phyloP scores from a whole-genome alignment of 305 asterid species.

The Fraxinus angustifolia region DNA sequence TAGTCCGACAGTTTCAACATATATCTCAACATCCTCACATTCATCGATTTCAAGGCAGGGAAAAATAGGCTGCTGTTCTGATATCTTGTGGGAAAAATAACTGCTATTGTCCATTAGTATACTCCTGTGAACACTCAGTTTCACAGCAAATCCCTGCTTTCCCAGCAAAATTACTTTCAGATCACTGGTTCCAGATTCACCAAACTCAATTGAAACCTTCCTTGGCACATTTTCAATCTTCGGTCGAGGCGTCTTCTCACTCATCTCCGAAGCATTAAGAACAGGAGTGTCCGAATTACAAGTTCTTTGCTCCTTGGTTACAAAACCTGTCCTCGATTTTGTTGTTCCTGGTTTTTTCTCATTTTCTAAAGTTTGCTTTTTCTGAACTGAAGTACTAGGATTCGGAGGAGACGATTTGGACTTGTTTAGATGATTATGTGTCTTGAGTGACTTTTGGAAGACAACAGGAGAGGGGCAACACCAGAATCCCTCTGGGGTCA shows the following conservation, averaged over 20 bases:
- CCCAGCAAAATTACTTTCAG: conserved; percentile 71
- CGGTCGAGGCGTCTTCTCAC: conserved; percentile 42
- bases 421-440: not conserved
- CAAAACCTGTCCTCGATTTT: conserved; percentile 29
- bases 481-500: not conserved
- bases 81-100: conserved; percentile 52
- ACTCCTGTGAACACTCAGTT: conserved; percentile 78
- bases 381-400: not conserved
- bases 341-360: conserved; percentile 14
- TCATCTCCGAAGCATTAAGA: conserved; percentile 31
- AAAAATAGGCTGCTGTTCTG: conserved; percentile 53
- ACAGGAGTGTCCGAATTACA: conserved; percentile 39
- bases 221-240: conserved; percentile 57
- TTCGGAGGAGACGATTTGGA: not conserved
- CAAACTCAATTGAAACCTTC: conserved; percentile 88
- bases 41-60: conserved; percentile 78
- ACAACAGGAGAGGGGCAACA: conserved; percentile 6
- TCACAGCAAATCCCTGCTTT: conserved; percentile 75
- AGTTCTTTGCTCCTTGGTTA: conserved; percentile 41
- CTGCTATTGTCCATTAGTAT: conserved; percentile 58
- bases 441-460: not conserved
- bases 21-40: conserved; percentile 92
- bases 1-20: conserved; percentile 83
- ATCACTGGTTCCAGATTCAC: conserved; percentile 87
- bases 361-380: not conserved